Conservation (phyloP, 1,284 basidiomycete species). For the Dichomitus squalens region DNA sequence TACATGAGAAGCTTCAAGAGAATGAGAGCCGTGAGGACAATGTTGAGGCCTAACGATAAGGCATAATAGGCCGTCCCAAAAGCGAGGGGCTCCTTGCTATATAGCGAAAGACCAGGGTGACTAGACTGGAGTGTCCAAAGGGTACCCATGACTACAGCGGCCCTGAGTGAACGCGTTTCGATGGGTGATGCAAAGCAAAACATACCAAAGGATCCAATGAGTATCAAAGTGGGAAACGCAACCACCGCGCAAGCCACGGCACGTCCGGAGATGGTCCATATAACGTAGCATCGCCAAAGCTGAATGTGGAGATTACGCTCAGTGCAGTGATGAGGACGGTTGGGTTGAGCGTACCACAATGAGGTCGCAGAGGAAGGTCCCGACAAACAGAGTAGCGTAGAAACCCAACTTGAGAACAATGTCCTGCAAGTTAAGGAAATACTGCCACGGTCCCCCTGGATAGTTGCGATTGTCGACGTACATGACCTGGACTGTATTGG, state of each 20-base stretch:
- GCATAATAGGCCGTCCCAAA: slow-evolving; percentile 42
- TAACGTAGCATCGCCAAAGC: slow-evolving; percentile 51
- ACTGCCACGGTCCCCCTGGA: slow-evolving; percentile 41
- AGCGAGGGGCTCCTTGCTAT: slow-evolving; percentile 41
- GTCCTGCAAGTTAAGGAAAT: slow-evolving; percentile 40
- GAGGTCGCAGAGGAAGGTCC: slow-evolving; percentile 38
- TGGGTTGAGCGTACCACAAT: slow-evolving; percentile 35
- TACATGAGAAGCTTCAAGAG: slow-evolving; percentile 39
- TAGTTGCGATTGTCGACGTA: slow-evolving; percentile 50
- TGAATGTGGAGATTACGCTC: slow-evolving; percentile 16
- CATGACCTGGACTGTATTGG: slow-evolving; percentile 36
- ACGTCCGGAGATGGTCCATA: slow-evolving; percentile 42
- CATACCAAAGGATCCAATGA: slow-evolving; percentile 44
- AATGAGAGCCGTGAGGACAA: slow-evolving; percentile 47
- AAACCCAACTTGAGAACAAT: slow-evolving; percentile 45
- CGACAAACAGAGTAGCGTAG: slow-evolving; percentile 42
- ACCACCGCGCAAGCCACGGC: slow-evolving; percentile 36
- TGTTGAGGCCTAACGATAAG: slow-evolving; percentile 47
- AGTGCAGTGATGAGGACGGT: background rate
- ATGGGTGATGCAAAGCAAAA: background rate
- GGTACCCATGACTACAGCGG: slow-evolving; percentile 41
- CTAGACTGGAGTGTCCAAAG: slow-evolving; percentile 47
- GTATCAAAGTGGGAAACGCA: slow-evolving; percentile 29
- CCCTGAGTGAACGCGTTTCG: background rate
- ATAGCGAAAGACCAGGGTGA: slow-evolving; percentile 41